Evolutionary conservation across 1,139 yeast species (phyloP), one percentile per base, ranked within the genome.

Genomic region (Blastobotrys arbuscula): DNA sequence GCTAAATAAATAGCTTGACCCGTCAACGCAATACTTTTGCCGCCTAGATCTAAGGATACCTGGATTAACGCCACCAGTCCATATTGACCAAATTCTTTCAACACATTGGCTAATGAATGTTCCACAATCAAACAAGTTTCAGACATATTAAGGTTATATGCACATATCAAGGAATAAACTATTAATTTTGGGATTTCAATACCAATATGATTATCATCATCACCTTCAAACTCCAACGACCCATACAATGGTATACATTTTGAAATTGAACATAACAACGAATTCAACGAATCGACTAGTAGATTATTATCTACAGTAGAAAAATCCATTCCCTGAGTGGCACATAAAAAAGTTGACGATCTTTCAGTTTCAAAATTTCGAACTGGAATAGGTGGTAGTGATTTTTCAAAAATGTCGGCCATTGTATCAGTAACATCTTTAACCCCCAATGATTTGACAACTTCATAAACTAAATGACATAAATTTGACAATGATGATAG

Each of bases 341-440:
- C 39, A 2, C 16, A 12, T 3, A 8, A 3, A 15, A 40, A 20
- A 15, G 23, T 41, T 12, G 15, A 21, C 7, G 15, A n/a, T 33
- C 15, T 24, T 16, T 23, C 21, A 9, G 42, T 26, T 8, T 44
- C 38, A 21, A 44, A 44, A 15, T 44, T 42, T 6, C 47, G 37
- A 13, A 36, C 20, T 7, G 50, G 46, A n/a, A 47, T 36, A 9
- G 50, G 46, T 15, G 50, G 50, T 18, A 47, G 23, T 3, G n/a
- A 16, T 10, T 20, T 30, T 20, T 15, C 24, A 33, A 47, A 47
- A 19, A 31, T 13, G 12, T 18, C n/a, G 2, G 26, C 26, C 33
- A 42, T 16, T 3, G 16, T 9, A 21, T 24, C 6, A 12, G 20
- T 16, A 18, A 15, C 15, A n/a, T 15, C 20, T 23, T 24, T 33